Percentiles rank a stretch among this genome's conserved stretches.
Evolutionary conservation across 306 rosid species (phyloP).

Genomic region (Biancaea sappan): DNA sequence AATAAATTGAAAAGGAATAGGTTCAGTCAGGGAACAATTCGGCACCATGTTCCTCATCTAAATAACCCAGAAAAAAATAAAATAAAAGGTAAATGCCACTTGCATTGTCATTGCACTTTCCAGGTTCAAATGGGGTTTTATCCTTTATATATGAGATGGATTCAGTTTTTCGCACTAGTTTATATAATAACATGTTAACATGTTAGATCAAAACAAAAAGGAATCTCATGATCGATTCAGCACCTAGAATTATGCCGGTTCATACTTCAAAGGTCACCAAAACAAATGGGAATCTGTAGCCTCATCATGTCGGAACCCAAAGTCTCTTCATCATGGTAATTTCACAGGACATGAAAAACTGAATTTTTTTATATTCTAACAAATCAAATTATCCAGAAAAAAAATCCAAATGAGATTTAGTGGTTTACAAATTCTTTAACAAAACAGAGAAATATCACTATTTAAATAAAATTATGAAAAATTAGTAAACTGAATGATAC

Average conservation of each 20-base stretch:
- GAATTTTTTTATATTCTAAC: constrained; percentile 6
- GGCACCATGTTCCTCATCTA: neutral
- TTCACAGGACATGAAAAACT: constrained; percentile 10
- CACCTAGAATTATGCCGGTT: neutral
- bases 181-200: constrained; percentile 14
- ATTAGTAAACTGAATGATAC: constrained; percentile 43
- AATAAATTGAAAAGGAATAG: neutral
- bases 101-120: constrained; percentile 1
- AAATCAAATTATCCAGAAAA: constrained; percentile 1
- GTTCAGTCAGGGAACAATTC: constrained; percentile 9
- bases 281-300: neutral
- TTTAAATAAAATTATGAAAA: constrained; percentile 25
- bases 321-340: neutral
- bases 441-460: neutral
- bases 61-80: too few relatives aligned
- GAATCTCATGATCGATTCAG: neutral
- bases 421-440: neutral
- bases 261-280: neutral
- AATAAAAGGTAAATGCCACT: constrained; percentile 10
- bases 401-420: constrained; percentile 2
- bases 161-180: constrained; percentile 15
- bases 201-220: neutral
- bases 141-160: neutral
- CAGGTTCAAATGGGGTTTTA: constrained; percentile 10
- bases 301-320: neutral